Percentiles rank a stretch among this genome's conserved stretches.
phyloP scores from a whole-genome alignment of 495 filamentous ascomycete species.

The Penicillium malachiteum region DNA sequence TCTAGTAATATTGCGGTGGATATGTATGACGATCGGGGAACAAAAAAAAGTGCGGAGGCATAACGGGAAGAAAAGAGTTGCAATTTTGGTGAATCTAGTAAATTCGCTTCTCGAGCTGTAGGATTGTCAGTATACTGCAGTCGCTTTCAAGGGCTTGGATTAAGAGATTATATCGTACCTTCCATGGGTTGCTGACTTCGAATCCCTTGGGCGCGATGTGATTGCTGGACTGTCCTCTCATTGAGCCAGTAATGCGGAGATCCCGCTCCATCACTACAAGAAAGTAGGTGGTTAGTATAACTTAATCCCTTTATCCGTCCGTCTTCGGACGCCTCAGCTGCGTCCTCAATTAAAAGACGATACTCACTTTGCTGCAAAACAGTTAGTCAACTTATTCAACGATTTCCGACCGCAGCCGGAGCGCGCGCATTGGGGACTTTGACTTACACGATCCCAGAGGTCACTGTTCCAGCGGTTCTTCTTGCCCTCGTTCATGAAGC shows the following conservation, averaged over 20 bases:
- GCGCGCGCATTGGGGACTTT: not conserved
- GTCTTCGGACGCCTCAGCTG: not conserved
- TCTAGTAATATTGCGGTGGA: conserved; percentile 25
- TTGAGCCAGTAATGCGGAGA: conserved; percentile 76
- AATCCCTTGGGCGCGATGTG: conserved; percentile 79
- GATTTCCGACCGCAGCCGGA: conserved; percentile 35
- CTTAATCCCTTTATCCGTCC: not conserved
- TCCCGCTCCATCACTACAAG: conserved; percentile 94
- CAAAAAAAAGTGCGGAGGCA: conserved; percentile 22
- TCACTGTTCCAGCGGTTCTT: conserved; percentile 77
- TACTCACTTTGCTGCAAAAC: conserved; percentile 70
- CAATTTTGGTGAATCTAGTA: conserved; percentile 32
- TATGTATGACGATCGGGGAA: conserved; percentile 27
- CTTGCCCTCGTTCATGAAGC: conserved; percentile 87
- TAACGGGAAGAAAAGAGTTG: conserved; percentile 23
- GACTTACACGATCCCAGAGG: conserved; percentile 87
- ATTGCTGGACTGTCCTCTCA: conserved; percentile 84
- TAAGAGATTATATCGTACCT: conserved; percentile 48
- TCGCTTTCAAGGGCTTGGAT: not conserved
- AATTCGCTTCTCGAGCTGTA: conserved; percentile 43
- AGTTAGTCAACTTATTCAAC: conserved; percentile 39
- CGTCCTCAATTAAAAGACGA: not conserved
- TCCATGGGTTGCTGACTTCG: conserved; percentile 95
- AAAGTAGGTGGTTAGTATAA: conserved; percentile 15
- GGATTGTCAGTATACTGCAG: conserved; percentile 12